Evolutionary conservation across 163 green algal genomes (phyloP).

Genomic region (Coccomyxa subellipsoidea): DNA sequence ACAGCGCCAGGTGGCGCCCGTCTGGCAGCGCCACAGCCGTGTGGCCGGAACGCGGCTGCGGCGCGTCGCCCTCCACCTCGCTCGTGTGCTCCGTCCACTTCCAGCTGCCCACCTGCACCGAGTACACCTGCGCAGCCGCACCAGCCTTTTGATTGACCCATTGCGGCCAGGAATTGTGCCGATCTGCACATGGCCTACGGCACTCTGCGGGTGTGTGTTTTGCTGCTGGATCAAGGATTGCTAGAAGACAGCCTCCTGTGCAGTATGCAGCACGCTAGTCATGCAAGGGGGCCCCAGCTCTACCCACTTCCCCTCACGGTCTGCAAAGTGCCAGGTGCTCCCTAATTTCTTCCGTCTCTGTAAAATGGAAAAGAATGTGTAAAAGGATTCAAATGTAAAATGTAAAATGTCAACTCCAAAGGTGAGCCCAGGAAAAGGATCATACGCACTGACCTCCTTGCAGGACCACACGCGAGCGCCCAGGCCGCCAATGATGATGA

Average conservation of each 20-base stretch:
- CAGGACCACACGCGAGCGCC: constrained; percentile 22
- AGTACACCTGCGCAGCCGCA: constrained; percentile 39
- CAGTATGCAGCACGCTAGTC: too few species aligned
- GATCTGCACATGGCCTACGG: background rate
- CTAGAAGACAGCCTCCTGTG: too few species aligned
- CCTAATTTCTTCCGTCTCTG: too few species aligned
- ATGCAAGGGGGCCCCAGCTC: too few species aligned
- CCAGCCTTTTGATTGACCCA: background rate
- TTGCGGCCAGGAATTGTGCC: background rate
- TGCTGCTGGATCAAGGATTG: too few species aligned
- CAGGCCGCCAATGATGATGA: constrained; percentile 38
- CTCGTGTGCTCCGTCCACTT: constrained; percentile 42
- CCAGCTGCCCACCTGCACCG: constrained; percentile 31
- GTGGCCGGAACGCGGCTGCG: constrained; percentile 25
- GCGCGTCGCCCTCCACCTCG: constrained; percentile 29
- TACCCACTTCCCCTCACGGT: too few species aligned
- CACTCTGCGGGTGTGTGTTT: background rate
- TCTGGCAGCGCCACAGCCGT: constrained; percentile 22
- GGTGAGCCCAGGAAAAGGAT: background rate
- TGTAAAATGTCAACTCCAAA: too few species aligned
- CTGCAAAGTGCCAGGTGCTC: too few species aligned
- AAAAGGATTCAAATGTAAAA: too few species aligned
- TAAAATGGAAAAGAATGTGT: too few species aligned
- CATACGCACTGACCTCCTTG: constrained; percentile 21
- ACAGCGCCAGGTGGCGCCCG: constrained; percentile 21